Evolutionary conservation across 2,329 filamentous ascomycete genomes (phyloP).

Genomic region (Alternaria conjuncta): DNA sequence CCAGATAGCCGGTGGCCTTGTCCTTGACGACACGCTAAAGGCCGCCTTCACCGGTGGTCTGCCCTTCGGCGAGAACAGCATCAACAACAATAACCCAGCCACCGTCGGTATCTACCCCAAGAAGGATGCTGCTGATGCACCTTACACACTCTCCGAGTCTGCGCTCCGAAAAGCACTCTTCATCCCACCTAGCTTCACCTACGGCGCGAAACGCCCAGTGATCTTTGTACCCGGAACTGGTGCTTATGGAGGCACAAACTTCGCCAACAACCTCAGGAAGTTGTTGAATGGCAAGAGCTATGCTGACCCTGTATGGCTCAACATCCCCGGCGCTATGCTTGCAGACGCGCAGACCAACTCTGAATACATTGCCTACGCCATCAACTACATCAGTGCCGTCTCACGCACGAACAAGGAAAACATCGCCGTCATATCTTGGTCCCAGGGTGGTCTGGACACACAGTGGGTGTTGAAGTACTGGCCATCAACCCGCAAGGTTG

Average conservation of each 20-base stretch:
- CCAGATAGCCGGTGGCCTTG: constrained; percentile 28
- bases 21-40: constrained; percentile 23
- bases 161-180: constrained; percentile 59
- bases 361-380: constrained; percentile 64
- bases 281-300: constrained; percentile 46
- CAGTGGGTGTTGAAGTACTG: constrained; percentile 67
- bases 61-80: constrained; percentile 27
- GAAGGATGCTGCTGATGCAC: constrained; percentile 51
- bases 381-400: constrained; percentile 61
- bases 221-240: constrained; percentile 63
- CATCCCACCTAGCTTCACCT: constrained; percentile 57
- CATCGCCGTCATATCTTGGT: constrained; percentile 51
- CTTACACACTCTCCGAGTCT: constrained; percentile 57
- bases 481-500: constrained; percentile 55
- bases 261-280: constrained; percentile 57
- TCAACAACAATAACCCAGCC: constrained; percentile 32
- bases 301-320: constrained; percentile 59
- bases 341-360: constrained; percentile 59
- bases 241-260: constrained; percentile 55
- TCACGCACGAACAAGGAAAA: constrained; percentile 5
- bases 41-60: constrained; percentile 17
- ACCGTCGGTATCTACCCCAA: constrained; percentile 48
- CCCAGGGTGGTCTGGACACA: constrained; percentile 61
- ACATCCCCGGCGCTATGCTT: constrained; percentile 58
- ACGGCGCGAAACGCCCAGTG: constrained; percentile 55